Evolutionary conservation across 2,329 filamentous ascomycete species (phyloP), one percentile per base, ranked within the genome.

Genomic region (Phyllosticta ampelicida): DNA sequence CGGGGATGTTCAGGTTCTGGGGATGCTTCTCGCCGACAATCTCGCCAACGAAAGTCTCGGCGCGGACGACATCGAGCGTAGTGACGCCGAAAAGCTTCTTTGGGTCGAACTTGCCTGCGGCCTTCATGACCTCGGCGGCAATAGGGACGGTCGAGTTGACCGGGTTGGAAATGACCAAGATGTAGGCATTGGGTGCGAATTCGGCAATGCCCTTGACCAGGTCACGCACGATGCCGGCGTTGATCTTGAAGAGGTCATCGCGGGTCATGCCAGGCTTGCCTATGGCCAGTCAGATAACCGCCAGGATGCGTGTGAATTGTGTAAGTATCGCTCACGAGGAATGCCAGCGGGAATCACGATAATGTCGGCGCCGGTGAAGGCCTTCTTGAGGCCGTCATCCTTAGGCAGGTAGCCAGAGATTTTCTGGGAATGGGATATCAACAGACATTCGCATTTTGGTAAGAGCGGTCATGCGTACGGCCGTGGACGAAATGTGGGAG

Each of bases 191-290:
- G 72, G 94, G 94, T 73, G 86, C 86, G 70, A 87, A 84, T 73
- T 96, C 86, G 67, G 92, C 90, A 68, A 90, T 84, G 56, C 88
- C 86, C 80, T 95, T 87, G 67, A 95, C 86, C 65, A 99, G 82
- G 67, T 89, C 90, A 78, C 94, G 90, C 71, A 99, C 94, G 71
- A 99, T 99, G 68, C 91, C 89, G 61, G 94, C 94, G 75, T 99
- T 99, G 82, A 96, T 96, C 80, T 96, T 96, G 87, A 99, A 99
- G 61, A 99, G 89, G 73, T 97, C 94, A 70, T 99, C 94, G 79
- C 94, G 90, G 75, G 89, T 96, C 94, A 99, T 99, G 70, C 94
- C 94, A 68, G 94, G 94, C 83, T 97, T 97, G 78, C 92, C 92
- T 96, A 64, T 60, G 60, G 19, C 49, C 23, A n/a, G 36, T 44